phyloP scores from a whole-genome alignment of 495 filamentous ascomycete genomes.

The Neurospora sp. region DNA sequence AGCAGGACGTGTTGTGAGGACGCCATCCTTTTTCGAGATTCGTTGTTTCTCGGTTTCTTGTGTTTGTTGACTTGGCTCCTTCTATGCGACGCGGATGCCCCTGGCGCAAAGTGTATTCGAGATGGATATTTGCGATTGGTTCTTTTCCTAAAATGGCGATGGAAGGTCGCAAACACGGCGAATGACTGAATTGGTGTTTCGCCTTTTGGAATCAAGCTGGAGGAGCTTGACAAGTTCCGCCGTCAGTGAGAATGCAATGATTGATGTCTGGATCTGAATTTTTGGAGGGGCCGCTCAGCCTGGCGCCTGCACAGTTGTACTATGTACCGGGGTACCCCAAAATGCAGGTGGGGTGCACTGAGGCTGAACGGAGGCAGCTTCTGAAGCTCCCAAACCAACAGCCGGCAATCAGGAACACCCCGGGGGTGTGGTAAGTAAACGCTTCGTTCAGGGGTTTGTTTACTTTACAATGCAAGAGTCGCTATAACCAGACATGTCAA shows the following conservation, averaged over 20 bases:
- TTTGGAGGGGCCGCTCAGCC: not conserved
- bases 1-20: constrained; percentile 50
- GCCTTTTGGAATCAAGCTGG: not conserved
- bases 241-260: not conserved
- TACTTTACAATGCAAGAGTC: not conserved
- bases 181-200: not conserved
- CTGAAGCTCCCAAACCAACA: not conserved
- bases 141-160: not conserved
- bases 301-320: not conserved
- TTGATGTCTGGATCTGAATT: not conserved
- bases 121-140: not conserved
- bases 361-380: not conserved
- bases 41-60: not conserved
- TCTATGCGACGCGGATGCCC: not conserved
- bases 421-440: not conserved
- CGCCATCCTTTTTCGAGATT: constrained; percentile 14
- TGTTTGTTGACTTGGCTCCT: not conserved
- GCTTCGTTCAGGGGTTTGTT: not conserved
- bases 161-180: not conserved
- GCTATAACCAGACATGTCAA: not conserved
- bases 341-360: not conserved
- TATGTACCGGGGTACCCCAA: not conserved
- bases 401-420: not conserved
- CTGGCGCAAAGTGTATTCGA: not conserved
- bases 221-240: not conserved